phyloP scores from a whole-genome alignment of 306 rosid species.

The Ochetophila trinervis region DNA sequence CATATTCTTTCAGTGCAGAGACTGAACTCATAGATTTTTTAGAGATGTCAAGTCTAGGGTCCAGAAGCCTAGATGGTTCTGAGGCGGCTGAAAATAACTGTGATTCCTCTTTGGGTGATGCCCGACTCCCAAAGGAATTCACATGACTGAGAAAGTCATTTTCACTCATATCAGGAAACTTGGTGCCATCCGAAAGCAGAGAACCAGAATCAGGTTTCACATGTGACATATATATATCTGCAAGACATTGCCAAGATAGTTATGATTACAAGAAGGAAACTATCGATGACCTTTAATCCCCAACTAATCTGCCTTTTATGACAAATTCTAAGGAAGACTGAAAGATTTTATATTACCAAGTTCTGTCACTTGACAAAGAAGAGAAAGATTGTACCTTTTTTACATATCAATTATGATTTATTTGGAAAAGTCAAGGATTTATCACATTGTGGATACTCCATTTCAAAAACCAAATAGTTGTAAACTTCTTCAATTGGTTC shows the following conservation, averaged over 20 bases:
- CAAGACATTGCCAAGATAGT: constrained; percentile 20
- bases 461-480: no score
- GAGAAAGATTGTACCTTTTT: no score
- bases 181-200: constrained; percentile 48
- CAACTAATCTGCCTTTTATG: no score
- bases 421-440: no score
- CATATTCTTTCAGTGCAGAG: constrained; percentile 76
- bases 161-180: constrained; percentile 51
- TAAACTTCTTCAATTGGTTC: neutral
- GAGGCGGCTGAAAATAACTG: constrained; percentile 51
- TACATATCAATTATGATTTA: no score
- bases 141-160: constrained; percentile 47
- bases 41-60: constrained; percentile 61
- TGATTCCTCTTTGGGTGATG: constrained; percentile 57
- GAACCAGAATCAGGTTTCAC: constrained; percentile 60
- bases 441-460: no score
- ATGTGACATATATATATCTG: constrained; percentile 71
- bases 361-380: no score
- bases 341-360: no score
- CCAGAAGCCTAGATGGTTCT: constrained; percentile 54
- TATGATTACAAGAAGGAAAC: constrained; percentile 6
- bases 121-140: constrained; percentile 47
- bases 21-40: constrained; percentile 57
- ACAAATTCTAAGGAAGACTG: no score
- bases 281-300: no score